These are phyloP conservation scores for Coccinonectria pachysandricola DNA, from an alignment of 2,329 filamentous ascomycete genomes.

Conservation along the genomic window DNA sequence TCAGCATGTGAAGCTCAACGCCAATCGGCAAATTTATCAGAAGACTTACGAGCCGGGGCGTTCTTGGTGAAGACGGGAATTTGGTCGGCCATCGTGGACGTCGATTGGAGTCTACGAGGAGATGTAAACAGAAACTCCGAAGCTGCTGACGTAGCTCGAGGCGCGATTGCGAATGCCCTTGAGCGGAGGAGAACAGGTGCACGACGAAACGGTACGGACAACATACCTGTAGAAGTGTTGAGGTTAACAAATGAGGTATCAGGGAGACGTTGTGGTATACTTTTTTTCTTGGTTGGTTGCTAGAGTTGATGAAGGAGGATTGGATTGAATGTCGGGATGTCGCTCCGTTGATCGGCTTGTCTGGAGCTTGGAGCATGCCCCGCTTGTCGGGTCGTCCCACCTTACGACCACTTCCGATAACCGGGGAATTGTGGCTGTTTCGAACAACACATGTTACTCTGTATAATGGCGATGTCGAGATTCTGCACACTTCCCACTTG, in stretches of 20 bases:
- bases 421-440: too few species aligned
- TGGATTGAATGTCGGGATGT: too few species aligned
- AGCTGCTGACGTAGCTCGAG: slow-evolving; percentile 9
- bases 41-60: slow-evolving; percentile 44
- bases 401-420: too few species aligned
- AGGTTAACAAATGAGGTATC: neutral
- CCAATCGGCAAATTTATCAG: too few species aligned
- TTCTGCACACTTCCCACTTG: too few species aligned
- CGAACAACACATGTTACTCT: too few species aligned
- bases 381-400: too few species aligned
- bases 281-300: slow-evolving; percentile 1
- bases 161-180: neutral
- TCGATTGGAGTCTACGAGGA: slow-evolving; percentile 25
- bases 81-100: slow-evolving; percentile 36
- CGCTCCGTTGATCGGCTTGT: slow-evolving; percentile 17
- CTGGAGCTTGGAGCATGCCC: too few species aligned
- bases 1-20: too few species aligned
- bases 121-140: slow-evolving; percentile 21
- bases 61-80: slow-evolving; percentile 47
- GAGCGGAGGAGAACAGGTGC: slow-evolving; percentile 7
- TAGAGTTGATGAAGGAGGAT: too few species aligned
- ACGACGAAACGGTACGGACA: slow-evolving; percentile 9
- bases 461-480: too few species aligned
- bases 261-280: slow-evolving; percentile 2
- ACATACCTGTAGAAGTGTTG: slow-evolving; percentile 10